Conservation (phyloP, 768 basidiomycete species). For the Amanita phalloides region DNA sequence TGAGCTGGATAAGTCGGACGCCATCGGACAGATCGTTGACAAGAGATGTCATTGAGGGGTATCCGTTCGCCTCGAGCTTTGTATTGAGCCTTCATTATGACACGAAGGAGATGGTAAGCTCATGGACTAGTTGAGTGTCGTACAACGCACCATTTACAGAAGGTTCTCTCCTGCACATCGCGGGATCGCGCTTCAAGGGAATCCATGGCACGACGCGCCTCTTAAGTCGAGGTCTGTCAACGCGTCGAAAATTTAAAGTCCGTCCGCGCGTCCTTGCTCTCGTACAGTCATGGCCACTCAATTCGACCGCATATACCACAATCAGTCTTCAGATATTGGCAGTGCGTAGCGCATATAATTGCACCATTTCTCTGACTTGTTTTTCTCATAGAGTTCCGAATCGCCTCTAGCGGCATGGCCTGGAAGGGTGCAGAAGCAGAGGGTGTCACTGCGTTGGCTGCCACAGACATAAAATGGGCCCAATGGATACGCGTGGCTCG, state of each 20-base stretch:
- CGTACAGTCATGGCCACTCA: slow-evolving; percentile 46
- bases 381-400: slow-evolving; percentile 59
- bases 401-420: slow-evolving; percentile 85
- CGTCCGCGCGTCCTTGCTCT: slow-evolving; percentile 29
- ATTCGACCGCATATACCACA: slow-evolving; percentile 81
- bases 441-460: slow-evolving; percentile 49
- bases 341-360: slow-evolving; percentile 45
- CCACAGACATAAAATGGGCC: slow-evolving; percentile 74
- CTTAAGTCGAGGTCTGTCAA: background rate
- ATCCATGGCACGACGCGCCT: slow-evolving; percentile 23
- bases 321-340: slow-evolving; percentile 58
- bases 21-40: slow-evolving; percentile 91
- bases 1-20: slow-evolving; percentile 89
- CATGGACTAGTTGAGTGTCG: background rate
- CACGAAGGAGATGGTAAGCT: background rate
- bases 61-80: slow-evolving; percentile 76
- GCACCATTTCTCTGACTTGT: slow-evolving; percentile 7
- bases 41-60: slow-evolving; percentile 83
- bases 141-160: slow-evolving; percentile 73
- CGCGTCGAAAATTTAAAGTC: slow-evolving; percentile 24
- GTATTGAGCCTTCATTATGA: slow-evolving; percentile 73
- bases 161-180: slow-evolving; percentile 68
- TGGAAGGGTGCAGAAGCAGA: slow-evolving; percentile 81
- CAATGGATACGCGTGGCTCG: slow-evolving; percentile 91
- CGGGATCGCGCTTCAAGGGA: slow-evolving; percentile 54